Conservation (phyloP, 352 stramenopile species). For the Phytopythium cucurbitacearum region DNA sequence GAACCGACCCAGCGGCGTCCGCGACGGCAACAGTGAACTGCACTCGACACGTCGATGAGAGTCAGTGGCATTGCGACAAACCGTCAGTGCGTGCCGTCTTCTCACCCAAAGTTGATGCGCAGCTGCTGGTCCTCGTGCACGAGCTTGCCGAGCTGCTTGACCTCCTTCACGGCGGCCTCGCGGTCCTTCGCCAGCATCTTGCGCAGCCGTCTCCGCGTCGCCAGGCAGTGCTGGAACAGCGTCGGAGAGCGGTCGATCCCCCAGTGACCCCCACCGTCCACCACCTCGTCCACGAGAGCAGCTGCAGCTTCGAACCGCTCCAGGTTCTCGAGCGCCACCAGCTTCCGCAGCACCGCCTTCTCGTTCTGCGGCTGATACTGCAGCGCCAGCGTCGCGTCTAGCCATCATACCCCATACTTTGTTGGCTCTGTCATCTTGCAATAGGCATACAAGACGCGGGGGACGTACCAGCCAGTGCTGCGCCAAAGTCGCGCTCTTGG, state of each 20-base stretch:
- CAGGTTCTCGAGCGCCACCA: slow-evolving; percentile 73
- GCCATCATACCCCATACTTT: neutral
- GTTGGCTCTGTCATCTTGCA: slow-evolving; percentile 4
- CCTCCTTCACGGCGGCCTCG: slow-evolving; percentile 42
- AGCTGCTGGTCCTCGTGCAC: slow-evolving; percentile 78
- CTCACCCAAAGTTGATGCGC: slow-evolving; percentile 72
- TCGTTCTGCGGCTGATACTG: slow-evolving; percentile 51
- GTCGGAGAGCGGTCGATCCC: slow-evolving; percentile 13
- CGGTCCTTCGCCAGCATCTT: slow-evolving; percentile 54
- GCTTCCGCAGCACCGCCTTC: slow-evolving; percentile 55
- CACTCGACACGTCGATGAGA: slow-evolving; percentile 8
- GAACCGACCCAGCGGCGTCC: slow-evolving; percentile 41
- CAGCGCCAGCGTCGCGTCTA: slow-evolving; percentile 54
- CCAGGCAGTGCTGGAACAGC: slow-evolving; percentile 57
- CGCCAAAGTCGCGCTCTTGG: slow-evolving; percentile 69
- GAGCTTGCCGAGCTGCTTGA: slow-evolving; percentile 62
- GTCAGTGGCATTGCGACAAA: slow-evolving; percentile 3
- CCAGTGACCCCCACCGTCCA: slow-evolving; percentile 18
- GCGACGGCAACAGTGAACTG: slow-evolving; percentile 55
- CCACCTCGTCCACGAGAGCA: slow-evolving; percentile 33
- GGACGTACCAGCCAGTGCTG: slow-evolving; percentile 42
- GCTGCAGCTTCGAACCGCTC: slow-evolving; percentile 70
- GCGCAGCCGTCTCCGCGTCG: slow-evolving; percentile 37
- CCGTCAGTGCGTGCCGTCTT: slow-evolving; percentile 4
- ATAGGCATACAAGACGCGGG: neutral